Conservation (phyloP, 1,284 basidiomycete species). For the Apiotrichum veenhuisii region DNA sequence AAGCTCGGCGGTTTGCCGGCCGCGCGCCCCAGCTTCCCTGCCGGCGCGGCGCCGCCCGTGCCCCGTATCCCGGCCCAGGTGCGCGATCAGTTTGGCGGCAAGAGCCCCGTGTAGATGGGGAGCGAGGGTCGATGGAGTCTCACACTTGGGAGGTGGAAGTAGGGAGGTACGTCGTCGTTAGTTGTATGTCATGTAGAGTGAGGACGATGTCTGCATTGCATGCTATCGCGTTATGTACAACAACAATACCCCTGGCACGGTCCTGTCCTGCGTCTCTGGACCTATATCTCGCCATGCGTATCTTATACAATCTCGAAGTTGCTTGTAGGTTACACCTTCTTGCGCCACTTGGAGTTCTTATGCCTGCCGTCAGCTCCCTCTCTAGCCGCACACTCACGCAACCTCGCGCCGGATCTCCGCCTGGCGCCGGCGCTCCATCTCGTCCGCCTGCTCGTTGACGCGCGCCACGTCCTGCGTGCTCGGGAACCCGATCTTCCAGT, state of each 20-base stretch:
- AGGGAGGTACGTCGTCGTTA: too few species aligned
- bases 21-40: background rate
- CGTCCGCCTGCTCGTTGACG: conserved; percentile 68
- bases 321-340: conserved; percentile 19
- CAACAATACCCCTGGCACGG: background rate
- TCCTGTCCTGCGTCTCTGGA: background rate
- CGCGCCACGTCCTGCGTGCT: conserved; percentile 69
- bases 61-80: conserved; percentile 33
- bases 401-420: conserved; percentile 53
- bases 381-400: conserved; percentile 31
- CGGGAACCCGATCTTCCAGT: conserved; percentile 78
- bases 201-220: background rate
- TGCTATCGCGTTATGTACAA: conserved; percentile 1
- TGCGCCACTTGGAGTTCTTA: conserved; percentile 39
- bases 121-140: too few species aligned
- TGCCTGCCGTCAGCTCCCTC: conserved; percentile 22
- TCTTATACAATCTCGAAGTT: background rate
- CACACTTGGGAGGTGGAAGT: too few species aligned
- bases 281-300: background rate
- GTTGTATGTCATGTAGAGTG: background rate
- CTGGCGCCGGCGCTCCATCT: conserved; percentile 58
- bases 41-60: conserved; percentile 29
- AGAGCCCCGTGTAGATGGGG: too few species aligned
- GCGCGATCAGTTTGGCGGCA: conserved; percentile 1
- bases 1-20: background rate